phyloP scores from a whole-genome alignment of 1,139 yeast species.

The Geotrichum histeridarum region DNA sequence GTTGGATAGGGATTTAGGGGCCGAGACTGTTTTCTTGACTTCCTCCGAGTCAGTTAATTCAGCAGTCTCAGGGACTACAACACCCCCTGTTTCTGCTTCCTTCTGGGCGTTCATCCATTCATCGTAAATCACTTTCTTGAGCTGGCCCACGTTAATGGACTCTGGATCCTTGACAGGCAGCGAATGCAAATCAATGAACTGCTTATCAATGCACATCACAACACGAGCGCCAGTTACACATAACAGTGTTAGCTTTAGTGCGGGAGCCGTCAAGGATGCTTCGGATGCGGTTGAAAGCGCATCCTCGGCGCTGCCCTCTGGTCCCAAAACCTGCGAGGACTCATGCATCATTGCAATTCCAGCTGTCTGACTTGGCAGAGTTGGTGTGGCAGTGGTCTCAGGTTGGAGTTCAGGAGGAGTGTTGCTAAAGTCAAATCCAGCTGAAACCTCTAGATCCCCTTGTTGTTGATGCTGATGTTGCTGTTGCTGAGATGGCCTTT shows the following conservation, averaged over 20 bases:
- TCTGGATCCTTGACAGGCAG: slow-evolving; percentile 24
- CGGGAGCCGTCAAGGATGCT: slow-evolving; percentile 4
- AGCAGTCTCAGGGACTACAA: neutral
- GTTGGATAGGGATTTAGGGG: neutral
- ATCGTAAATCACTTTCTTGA: slow-evolving; percentile 24
- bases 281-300: slow-evolving; percentile 5
- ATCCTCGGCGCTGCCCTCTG: neutral
- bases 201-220: slow-evolving; percentile 23
- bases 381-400: neutral
- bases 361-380: neutral
- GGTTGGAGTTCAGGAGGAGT: neutral
- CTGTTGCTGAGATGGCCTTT: neutral
- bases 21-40: neutral
- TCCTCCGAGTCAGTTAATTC: slow-evolving; percentile 24
- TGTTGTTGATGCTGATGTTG: neutral
- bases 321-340: too few relatives aligned
- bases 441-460: neutral
- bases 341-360: too few relatives aligned
- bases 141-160: slow-evolving; percentile 23
- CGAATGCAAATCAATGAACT: slow-evolving; percentile 23
- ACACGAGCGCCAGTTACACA: slow-evolving; percentile 30
- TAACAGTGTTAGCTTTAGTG: slow-evolving; percentile 26
- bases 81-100: neutral
- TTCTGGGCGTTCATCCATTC: slow-evolving; percentile 13
- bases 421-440: neutral